Conservation (phyloP, 2,329 filamentous ascomycete genomes). For the Cladophialophora bantiana region DNA sequence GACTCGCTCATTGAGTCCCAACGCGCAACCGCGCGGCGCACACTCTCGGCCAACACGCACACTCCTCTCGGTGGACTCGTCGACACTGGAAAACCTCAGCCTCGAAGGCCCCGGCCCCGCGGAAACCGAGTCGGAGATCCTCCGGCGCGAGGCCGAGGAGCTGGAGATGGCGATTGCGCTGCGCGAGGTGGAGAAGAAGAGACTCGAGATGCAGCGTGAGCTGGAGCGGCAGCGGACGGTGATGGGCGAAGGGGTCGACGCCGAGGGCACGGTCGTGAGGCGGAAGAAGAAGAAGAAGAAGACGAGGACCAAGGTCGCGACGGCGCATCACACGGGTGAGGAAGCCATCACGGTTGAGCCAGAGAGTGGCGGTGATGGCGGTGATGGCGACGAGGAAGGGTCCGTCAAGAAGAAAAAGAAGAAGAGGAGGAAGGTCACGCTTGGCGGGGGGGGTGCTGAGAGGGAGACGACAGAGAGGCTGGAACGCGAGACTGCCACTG, state of each 20-base stretch:
- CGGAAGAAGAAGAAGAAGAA: conserved; percentile 72
- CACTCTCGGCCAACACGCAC: conserved; percentile 61
- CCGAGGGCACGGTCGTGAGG: conserved; percentile 55
- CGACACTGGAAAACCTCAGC: conserved; percentile 74
- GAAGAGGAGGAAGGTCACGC: conserved; percentile 38
- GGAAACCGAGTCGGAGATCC: conserved; percentile 50
- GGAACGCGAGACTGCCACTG: not conserved
- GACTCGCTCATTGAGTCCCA: conserved; percentile 31
- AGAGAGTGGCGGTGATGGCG: conserved; percentile 19
- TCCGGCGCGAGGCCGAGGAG: conserved; percentile 76
- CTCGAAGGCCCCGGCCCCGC: conserved; percentile 61
- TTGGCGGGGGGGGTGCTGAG: conserved; percentile 1
- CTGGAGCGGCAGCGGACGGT: conserved; percentile 52
- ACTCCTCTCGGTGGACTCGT: conserved; percentile 86
- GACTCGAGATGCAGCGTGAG: conserved; percentile 77
- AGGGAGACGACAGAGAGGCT: conserved; percentile 2
- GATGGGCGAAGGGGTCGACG: conserved; percentile 55
- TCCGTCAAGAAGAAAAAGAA: conserved; percentile 39
- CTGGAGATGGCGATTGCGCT: conserved; percentile 88
- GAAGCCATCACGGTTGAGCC: not conserved
- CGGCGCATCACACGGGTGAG: not conserved
- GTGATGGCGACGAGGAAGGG: conserved; percentile 19
- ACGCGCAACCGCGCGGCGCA: conserved; percentile 4
- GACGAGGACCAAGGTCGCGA: conserved; percentile 45
- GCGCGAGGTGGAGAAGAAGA: conserved; percentile 82